Percentiles rank a stretch among this genome's conserved stretches.
Conservation (phyloP, 225 moss, liverwort and hornwort species). For the Pseudoscleropodium purum region DNA sequence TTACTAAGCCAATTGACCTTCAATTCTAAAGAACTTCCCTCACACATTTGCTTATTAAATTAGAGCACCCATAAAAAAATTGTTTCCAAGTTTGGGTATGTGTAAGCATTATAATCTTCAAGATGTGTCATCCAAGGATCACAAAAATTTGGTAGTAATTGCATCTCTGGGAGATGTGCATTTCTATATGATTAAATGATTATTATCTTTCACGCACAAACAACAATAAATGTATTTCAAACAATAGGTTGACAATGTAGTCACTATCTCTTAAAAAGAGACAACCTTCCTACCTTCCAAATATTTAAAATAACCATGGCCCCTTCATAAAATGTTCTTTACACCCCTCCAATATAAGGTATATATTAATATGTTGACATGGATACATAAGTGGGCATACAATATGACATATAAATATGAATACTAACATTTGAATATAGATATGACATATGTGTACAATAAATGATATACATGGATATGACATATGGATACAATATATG, state of each 20-base stretch:
- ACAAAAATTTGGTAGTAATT: background rate
- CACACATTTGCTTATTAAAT: background rate
- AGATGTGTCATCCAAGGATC: background rate
- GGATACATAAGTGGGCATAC: background rate
- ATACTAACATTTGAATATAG: too few species aligned
- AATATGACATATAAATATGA: background rate
- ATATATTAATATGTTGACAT: background rate
- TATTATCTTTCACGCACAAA: background rate
- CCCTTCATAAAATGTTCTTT: too few species aligned
- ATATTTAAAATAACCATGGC: background rate
- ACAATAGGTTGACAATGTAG: background rate
- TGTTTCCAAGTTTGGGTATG: background rate
- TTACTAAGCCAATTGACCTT: background rate
- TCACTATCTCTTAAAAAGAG: too few species aligned
- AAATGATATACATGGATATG: background rate
- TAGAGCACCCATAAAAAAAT: too few species aligned
- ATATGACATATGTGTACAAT: too few species aligned
- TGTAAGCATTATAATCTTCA: background rate
- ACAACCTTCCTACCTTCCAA: too few species aligned
- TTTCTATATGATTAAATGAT: background rate
- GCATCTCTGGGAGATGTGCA: fast-evolving
- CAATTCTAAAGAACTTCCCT: too few species aligned
- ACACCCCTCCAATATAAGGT: background rate
- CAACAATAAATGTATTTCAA: background rate
- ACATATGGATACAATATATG: too few species aligned